Percentiles rank a stretch among this genome's conserved stretches.
These are phyloP conservation scores for Botrytis pseudocinerea DNA, from an alignment of 2,329 filamentous ascomycete species.

Conservation along the genomic window DNA sequence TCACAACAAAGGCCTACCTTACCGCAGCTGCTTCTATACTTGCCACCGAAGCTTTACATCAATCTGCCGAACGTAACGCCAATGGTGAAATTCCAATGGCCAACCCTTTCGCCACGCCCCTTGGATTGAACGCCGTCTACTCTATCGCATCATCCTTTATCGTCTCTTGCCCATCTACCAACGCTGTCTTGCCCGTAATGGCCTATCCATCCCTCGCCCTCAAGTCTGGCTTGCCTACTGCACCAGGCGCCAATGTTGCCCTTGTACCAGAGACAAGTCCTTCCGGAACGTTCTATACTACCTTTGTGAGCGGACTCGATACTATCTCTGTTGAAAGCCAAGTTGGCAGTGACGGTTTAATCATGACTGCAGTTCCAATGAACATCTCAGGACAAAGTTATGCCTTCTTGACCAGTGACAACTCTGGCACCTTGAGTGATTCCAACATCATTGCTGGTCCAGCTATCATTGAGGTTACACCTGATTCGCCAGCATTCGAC, in stretches of 20 bases:
- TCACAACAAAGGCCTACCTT: conserved; percentile 58
- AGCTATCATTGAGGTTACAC: conserved; percentile 41
- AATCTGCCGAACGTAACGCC: conserved; percentile 57
- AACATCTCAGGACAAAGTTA: conserved; percentile 45
- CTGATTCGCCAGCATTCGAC: conserved; percentile 35
- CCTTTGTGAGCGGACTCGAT: conserved; percentile 41
- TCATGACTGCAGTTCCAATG: conserved; percentile 39
- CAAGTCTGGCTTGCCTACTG: conserved; percentile 32
- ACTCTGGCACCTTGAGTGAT: conserved; percentile 42
- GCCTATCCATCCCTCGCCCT: conserved; percentile 55
- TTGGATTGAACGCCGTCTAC: conserved; percentile 60
- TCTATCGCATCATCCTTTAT: conserved; percentile 65
- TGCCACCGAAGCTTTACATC: conserved; percentile 66
- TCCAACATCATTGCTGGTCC: conserved; percentile 45
- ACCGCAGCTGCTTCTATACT: conserved; percentile 64
- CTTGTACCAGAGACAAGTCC: conserved; percentile 36
- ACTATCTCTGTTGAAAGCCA: conserved; percentile 41
- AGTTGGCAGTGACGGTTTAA: conserved; percentile 35
- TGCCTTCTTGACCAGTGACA: conserved; percentile 45
- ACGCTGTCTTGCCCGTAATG: conserved; percentile 58
- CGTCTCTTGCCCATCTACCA: conserved; percentile 54
- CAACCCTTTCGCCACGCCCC: conserved; percentile 60
- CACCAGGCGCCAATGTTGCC: conserved; percentile 31
- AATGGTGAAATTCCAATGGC: conserved; percentile 55
- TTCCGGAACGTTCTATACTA: conserved; percentile 40